A percentile compares a stretch with the other conserved stretches of the same genome.
Evolutionary conservation across 495 filamentous ascomycete species (phyloP).

Genomic region (Pyrenopolyporus hunteri): DNA sequence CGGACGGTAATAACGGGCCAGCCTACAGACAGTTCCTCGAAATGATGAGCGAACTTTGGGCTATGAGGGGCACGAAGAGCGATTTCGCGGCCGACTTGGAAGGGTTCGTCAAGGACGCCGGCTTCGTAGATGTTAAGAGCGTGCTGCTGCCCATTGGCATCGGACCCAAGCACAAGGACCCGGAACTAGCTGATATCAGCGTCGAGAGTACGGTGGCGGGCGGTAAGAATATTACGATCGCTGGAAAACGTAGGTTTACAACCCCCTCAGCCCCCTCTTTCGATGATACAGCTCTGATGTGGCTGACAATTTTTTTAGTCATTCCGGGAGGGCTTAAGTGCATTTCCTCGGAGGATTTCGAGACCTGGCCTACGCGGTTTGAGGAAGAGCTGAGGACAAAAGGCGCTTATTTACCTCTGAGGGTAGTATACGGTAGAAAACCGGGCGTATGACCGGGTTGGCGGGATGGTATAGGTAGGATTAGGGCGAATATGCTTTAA

Average conservation of each 20-base stretch:
- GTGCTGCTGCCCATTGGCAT: conserved; percentile 5
- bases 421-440: conserved; percentile 12
- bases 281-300: background rate
- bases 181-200: background rate
- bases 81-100: conserved; percentile 6
- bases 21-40: conserved; percentile 4
- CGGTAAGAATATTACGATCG: conserved; percentile 5
- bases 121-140: conserved; percentile 18
- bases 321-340: conserved; percentile 16
- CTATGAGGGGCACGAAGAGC: background rate
- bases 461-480: no score
- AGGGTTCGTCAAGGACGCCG: conserved; percentile 1
- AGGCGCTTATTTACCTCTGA: conserved; percentile 1
- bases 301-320: background rate
- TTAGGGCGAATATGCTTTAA: no score
- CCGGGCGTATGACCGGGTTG: background rate
- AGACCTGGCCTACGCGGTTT: conserved; percentile 6
- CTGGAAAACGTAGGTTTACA: conserved; percentile 8
- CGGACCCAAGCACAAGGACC: background rate
- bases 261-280: no score
- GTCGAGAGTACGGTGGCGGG: conserved; percentile 9
- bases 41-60: conserved; percentile 7
- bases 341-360: conserved; percentile 12
- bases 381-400: conserved; percentile 16
- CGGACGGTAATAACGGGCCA: background rate